Evolutionary conservation across 2,329 filamentous ascomycete genomes (phyloP).

Genomic region (Zymoseptoria passerinii): DNA sequence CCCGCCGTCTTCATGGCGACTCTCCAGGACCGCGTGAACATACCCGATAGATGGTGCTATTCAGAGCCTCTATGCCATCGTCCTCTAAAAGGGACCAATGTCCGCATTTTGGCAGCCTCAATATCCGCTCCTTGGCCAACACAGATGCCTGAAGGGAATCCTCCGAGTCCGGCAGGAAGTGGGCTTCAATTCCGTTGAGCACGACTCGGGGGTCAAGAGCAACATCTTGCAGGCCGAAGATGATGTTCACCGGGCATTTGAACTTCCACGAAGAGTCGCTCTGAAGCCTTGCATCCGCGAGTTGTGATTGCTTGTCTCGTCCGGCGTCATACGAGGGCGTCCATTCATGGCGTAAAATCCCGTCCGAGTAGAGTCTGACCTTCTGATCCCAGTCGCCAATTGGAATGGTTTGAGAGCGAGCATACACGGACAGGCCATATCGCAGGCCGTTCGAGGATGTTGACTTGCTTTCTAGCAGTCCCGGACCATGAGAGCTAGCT

Average conservation of each 20-base stretch:
- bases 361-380: conserved; percentile 48
- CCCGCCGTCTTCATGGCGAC: not conserved
- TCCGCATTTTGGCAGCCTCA: conserved; percentile 42
- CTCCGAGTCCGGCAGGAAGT: conserved; percentile 28
- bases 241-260: conserved; percentile 44
- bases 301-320: conserved; percentile 26
- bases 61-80: conserved; percentile 10
- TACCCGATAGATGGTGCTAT: not conserved
- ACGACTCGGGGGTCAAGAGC: conserved; percentile 44
- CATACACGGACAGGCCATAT: conserved; percentile 36
- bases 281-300: not conserved
- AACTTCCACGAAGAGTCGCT: conserved; percentile 25
- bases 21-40: not conserved
- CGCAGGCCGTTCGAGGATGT: conserved; percentile 21
- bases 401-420: conserved; percentile 29
- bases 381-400: conserved; percentile 44
- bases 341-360: conserved; percentile 40
- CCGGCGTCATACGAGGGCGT: conserved; percentile 36
- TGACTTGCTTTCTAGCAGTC: conserved; percentile 36
- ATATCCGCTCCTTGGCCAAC: conserved; percentile 31
- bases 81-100: conserved; percentile 48
- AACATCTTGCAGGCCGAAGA: conserved; percentile 47
- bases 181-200: conserved; percentile 46
- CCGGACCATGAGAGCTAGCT: conserved; percentile 46
- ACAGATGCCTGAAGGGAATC: not conserved